Conservation (phyloP, 2,329 filamentous ascomycete species). For the Paecilomyces formosus region DNA sequence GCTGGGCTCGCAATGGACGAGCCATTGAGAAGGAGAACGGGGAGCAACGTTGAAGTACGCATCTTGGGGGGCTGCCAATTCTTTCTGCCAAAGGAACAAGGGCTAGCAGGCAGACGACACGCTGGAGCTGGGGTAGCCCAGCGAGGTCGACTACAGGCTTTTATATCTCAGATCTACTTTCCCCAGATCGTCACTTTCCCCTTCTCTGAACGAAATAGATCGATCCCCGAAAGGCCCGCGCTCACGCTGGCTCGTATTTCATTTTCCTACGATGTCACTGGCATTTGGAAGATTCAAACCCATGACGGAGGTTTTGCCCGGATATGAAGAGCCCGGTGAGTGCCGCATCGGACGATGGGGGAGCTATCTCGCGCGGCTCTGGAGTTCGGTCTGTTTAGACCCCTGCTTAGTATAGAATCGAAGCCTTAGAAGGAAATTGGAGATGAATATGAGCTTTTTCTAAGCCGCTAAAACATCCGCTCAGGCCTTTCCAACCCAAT, state of each 20-base stretch:
- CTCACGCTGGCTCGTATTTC: background rate
- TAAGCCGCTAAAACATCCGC: background rate
- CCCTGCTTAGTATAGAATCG: background rate
- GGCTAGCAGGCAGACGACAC: no score
- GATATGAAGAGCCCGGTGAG: background rate
- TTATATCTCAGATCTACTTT: no score
- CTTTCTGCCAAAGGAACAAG: no score
- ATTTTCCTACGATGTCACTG: background rate
- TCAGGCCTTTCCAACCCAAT: background rate
- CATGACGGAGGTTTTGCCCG: background rate
- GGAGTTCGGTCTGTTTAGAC: background rate
- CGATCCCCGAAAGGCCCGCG: no score
- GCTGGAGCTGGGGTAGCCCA: no score
- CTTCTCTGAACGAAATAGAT: no score
- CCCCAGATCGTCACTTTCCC: no score
- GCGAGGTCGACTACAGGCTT: no score
- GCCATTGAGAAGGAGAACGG: no score
- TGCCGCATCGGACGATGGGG: background rate
- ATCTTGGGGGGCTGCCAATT: no score
- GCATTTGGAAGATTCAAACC: background rate
- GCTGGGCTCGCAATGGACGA: no score
- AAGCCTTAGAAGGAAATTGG: background rate
- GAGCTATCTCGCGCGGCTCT: background rate
- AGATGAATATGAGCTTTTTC: background rate
- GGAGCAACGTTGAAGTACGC: no score